Percentiles rank a stretch among this genome's conserved stretches.
Evolutionary conservation across 176 grass and related monocot species (phyloP).

Genomic region (Carex pumila): DNA sequence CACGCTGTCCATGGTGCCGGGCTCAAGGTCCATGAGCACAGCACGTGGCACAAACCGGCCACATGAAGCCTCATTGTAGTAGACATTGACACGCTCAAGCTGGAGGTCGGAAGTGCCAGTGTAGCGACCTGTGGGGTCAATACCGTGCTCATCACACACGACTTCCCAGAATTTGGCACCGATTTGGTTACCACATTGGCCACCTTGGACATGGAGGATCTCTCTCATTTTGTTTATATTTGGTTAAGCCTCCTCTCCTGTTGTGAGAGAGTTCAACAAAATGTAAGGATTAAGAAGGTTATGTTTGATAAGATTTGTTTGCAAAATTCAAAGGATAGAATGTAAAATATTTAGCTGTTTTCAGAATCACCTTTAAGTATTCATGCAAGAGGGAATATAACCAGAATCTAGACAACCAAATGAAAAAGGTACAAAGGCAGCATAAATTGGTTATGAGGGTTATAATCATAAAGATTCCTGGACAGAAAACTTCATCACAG

Average conservation of each 20-base stretch:
- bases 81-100: slow-evolving; percentile 84
- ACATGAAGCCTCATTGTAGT: slow-evolving; percentile 88
- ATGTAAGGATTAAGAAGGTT: background rate
- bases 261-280: background rate
- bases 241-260: background rate
- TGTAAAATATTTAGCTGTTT: background rate
- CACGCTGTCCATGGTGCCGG: slow-evolving; percentile 88
- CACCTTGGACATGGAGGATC: slow-evolving; percentile 79
- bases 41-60: slow-evolving; percentile 75
- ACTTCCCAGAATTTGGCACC: slow-evolving; percentile 91
- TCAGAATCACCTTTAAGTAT: background rate
- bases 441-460: background rate
- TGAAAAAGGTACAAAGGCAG: background rate
- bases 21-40: slow-evolving; percentile 91
- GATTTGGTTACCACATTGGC: slow-evolving; percentile 88
- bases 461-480: background rate
- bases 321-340: background rate
- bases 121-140: slow-evolving; percentile 65
- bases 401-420: background rate
- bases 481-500: background rate
- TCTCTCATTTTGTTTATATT: slow-evolving; percentile 56
- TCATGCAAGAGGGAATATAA: background rate
- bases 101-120: slow-evolving; percentile 71
- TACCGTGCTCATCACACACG: slow-evolving; percentile 72
- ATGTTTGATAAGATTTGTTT: background rate